Evolutionary conservation across 371 early-diverging fungal species (phyloP), one percentile per base, ranked within the genome.

Genomic region (Entomophthora muscae): DNA sequence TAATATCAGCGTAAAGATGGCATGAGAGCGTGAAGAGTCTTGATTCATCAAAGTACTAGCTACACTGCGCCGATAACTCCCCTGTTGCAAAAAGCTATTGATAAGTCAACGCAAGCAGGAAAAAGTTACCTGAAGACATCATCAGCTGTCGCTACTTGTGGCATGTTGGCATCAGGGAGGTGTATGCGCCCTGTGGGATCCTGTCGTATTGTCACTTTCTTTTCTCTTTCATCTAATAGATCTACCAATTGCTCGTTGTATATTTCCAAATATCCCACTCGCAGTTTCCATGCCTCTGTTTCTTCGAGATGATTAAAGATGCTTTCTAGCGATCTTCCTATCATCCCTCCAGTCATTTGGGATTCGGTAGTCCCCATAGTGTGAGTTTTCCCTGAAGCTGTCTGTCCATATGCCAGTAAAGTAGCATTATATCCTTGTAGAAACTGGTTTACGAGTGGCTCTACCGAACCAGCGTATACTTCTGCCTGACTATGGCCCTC

Each of bases 21-120:
- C 98, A 75, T 99, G 99, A 30, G 95, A 94, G 67, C 99, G 80
- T 22, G 96, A 96, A 1, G 94, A 93, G 1, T 83, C 78, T 32
- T 80, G 80, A 76, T 98, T 99, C 98, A 97, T 98, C 58, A 90
- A 88, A n/a, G 99, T 99, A 27, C 89, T 82, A 32, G 89, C 93
- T 24, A 97, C 95, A 56, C 90, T 94, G 66, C 99, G 85, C 72
- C 85, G 79, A 54, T 83, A 67, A n/a, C 85, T 83, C 64, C 95
- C 90, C 69, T 82, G 82, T n/a, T 59, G 2, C 27, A 59, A 32
- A 21, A 31, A 2, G 5, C 27, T 27, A 23, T 13, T 12, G n/a
- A n/a, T n/a, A n/a, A n/a, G n/a, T 12, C 10, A 51, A 7, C n/a
- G 7, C 51, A 51, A 51, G 7, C n/a, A 12, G n/a, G n/a, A 51